phyloP scores from a whole-genome alignment of 2,329 filamentous ascomycete species.

The Dothideomycetes sp. region DNA sequence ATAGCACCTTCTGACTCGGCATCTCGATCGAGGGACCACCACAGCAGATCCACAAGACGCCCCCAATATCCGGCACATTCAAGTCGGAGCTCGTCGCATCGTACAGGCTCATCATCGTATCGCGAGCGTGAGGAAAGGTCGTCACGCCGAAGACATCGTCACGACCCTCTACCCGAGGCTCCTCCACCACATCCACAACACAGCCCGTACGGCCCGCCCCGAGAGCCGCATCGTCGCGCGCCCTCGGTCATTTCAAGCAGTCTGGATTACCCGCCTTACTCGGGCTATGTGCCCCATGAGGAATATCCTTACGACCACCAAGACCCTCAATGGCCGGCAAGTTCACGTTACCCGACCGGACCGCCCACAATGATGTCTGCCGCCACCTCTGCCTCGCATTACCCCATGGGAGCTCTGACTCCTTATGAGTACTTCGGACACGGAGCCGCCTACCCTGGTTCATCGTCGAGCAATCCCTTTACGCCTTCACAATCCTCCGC shows the following conservation, averaged over 20 bases:
- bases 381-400: conserved; percentile 2
- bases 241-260: conserved; percentile 31
- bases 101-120: not conserved
- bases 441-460: conserved; percentile 20
- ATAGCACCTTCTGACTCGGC: conserved; percentile 43
- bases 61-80: not conserved
- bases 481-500: conserved; percentile 9
- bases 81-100: not conserved
- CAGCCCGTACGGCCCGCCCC: conserved; percentile 21
- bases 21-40: conserved; percentile 30
- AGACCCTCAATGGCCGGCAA: conserved; percentile 19
- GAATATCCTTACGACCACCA: conserved; percentile 18
- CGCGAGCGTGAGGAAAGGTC: conserved; percentile 17
- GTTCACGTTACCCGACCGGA: conserved; percentile 27
- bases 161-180: conserved; percentile 19
- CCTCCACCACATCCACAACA: conserved; percentile 20
- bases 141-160: conserved; percentile 17
- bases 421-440: conserved; percentile 28
- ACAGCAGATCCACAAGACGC: conserved; percentile 21
- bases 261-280: conserved; percentile 27
- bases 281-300: conserved; percentile 22
- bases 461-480: no score
- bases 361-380: conserved; percentile 30
- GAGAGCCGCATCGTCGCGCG: conserved; percentile 18
- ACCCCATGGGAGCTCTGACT: not conserved